A percentile compares a stretch with the other conserved stretches of the same genome.
Evolutionary conservation across 257 asterid species (phyloP).

Genomic region (Coffea canephora): DNA sequence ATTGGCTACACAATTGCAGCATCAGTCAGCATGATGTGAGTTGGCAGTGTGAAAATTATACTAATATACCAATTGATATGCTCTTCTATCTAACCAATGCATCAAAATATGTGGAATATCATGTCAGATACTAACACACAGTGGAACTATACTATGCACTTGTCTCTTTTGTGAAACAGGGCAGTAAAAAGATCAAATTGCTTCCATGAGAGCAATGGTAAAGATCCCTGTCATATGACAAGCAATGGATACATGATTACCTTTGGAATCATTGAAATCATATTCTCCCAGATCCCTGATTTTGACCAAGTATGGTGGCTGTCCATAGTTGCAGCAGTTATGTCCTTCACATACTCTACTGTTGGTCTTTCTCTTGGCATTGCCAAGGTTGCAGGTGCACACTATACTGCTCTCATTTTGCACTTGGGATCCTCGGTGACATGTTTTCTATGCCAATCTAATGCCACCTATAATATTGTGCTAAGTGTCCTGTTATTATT

Average conservation of each 20-base stretch:
- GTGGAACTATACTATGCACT: neutral
- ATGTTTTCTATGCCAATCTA: too few species aligned
- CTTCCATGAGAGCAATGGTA: constrained; percentile 32
- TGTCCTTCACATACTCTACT: constrained; percentile 52
- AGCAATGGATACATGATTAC: constrained; percentile 49
- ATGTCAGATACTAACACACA: neutral
- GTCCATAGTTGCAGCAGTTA: constrained; percentile 47
- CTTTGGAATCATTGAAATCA: constrained; percentile 40
- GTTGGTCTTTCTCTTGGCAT: constrained; percentile 46
- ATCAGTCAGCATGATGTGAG: constrained; percentile 53
- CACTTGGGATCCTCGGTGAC: too few species aligned
- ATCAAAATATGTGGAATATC: neutral
- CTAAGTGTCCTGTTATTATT: too few species aligned
- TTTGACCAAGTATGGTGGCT: constrained; percentile 56
- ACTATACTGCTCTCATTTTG: neutral
- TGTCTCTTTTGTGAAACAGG: constrained; percentile 25
- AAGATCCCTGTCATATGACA: constrained; percentile 34
- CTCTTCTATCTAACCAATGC: neutral
- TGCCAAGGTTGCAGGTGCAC: constrained; percentile 37
- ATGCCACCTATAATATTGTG: too few species aligned
- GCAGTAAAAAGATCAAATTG: constrained; percentile 47
- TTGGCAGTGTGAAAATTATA: neutral
- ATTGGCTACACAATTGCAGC: constrained; percentile 64
- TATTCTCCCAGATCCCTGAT: constrained; percentile 53
- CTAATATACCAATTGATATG: neutral